Conservation (phyloP, 352 stramenopile species). For the Globisporangium nagaii region DNA sequence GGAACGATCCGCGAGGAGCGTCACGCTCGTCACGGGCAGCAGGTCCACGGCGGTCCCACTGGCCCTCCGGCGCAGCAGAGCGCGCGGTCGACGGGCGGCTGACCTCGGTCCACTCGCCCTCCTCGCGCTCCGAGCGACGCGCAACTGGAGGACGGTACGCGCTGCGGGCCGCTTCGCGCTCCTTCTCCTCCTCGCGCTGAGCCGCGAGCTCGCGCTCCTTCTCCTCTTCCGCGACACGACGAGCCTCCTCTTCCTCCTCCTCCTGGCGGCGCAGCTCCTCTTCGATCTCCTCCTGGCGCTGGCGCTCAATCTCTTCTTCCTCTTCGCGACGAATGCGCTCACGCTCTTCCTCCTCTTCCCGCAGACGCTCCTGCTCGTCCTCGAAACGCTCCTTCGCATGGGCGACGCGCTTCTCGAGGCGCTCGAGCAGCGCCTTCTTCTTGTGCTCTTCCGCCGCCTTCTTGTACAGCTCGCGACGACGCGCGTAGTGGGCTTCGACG, state of each 20-base stretch:
- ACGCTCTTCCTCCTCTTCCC: constrained; percentile 57
- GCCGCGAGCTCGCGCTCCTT: constrained; percentile 27
- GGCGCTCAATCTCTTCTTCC: constrained; percentile 48
- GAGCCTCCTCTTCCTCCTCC: constrained; percentile 47
- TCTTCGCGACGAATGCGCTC: constrained; percentile 53
- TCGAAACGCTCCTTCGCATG: constrained; percentile 66
- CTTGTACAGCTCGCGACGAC: constrained; percentile 85
- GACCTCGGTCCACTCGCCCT: constrained; percentile 72
- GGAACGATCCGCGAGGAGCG: constrained; percentile 10
- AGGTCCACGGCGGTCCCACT: constrained; percentile 54
- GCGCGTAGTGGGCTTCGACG: constrained; percentile 72
- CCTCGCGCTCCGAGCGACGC: constrained; percentile 29
- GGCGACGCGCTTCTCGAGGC: constrained; percentile 52
- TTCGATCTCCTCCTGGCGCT: constrained; percentile 56
- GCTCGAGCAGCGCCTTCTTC: constrained; percentile 74
- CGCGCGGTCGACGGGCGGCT: constrained; percentile 23
- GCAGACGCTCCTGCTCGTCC: constrained; percentile 57
- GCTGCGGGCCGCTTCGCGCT: constrained; percentile 17
- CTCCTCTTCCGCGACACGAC: constrained; percentile 38
- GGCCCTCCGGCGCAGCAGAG: constrained; percentile 37
- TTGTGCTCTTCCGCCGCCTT: constrained; percentile 80
- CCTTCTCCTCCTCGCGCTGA: constrained; percentile 32
- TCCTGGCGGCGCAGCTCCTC: constrained; percentile 63
- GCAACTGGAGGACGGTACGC: constrained; percentile 20
- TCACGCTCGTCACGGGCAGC: constrained; percentile 32